Base-by-base conservation (phyloP, 2,329 filamentous ascomycete genomes). In the Ceratocystis smalleyi region DNA sequence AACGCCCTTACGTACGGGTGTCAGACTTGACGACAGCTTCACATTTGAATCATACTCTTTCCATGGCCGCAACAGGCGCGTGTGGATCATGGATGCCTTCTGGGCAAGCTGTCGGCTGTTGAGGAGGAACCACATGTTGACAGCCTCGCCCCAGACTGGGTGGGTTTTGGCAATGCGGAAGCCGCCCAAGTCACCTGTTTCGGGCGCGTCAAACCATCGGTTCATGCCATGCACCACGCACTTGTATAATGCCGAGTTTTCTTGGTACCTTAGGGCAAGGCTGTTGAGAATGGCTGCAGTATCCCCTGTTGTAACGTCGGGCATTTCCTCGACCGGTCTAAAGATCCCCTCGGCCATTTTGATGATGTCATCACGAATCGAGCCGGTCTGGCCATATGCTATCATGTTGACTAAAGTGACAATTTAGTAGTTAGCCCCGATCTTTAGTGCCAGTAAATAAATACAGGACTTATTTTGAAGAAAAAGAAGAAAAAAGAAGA, bases 231-330 rank as follows among this genome's bases (percentile, higher is more conserved):
- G 59, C 6, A 61, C 22, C 19, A 61, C 59, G 15, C 27, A 32
- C 54, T 57, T 57, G 54, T 57, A 57, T 15, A 57, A 30, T 3
- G 54, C 54, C 54, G 54, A 57, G 54, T 57, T 57, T 30, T 57
- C 54, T 24, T 57, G 54, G 54, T 57, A 57, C 15, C 54, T 27
- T 24, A 57, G 54, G 54, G 54, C 54, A 8, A 57, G 27, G 15
- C 54, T 57, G 30, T 57, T 57, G 15, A 57, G 30, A 35, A 57
- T 57, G 17, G 27, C 54, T 10, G 24, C n/a, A 3, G 54, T 35
- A 24, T 57, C 54, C 35, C 54, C 54, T 7, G 54, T 57, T n/a
- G 54, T 57, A 3, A 57, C 24, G 27, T 57, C 54, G 27, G 54
- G 54, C 5, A 57, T 57, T 15, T 57, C 27, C 30, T 57, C 54